Evolutionary conservation across 192 early-diverging fungal species (phyloP).

Genomic region (Funneliformis geosporum): DNA sequence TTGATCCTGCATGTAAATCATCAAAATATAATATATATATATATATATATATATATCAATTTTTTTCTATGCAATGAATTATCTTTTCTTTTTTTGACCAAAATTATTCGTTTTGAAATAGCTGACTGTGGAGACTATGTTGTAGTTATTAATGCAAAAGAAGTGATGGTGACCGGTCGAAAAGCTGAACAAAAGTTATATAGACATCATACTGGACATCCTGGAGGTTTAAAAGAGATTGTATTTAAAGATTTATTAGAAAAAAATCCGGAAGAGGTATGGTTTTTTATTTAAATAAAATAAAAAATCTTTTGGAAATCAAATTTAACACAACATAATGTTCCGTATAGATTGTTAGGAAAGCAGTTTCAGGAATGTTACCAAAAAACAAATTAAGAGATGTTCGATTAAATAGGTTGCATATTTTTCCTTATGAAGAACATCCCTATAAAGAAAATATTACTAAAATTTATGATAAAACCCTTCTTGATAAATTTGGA

Average conservation of each 20-base stretch:
- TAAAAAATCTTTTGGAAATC: not conserved
- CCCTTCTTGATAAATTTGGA: not conserved
- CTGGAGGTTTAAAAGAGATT: slow-evolving; percentile 83
- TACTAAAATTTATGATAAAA: slow-evolving; percentile 69
- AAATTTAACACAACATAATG: not conserved
- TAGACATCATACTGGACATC: slow-evolving; percentile 82
- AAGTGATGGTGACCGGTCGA: slow-evolving; percentile 77
- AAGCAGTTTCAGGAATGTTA: slow-evolving; percentile 92
- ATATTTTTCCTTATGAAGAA: slow-evolving; percentile 80
- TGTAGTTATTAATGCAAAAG: slow-evolving; percentile 89
- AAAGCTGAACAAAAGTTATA: slow-evolving; percentile 87
- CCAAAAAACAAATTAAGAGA: slow-evolving; percentile 92
- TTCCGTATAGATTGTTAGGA: slow-evolving; percentile 61
- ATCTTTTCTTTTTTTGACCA: not conserved
- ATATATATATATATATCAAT: too few species aligned
- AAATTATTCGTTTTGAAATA: slow-evolving; percentile 33
- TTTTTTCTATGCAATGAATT: too few species aligned
- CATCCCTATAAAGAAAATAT: slow-evolving; percentile 90
- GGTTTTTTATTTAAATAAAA: not conserved
- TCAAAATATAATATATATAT: too few species aligned
- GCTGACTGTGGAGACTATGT: slow-evolving; percentile 96
- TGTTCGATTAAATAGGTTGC: slow-evolving; percentile 70
- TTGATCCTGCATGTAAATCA: slow-evolving; percentile 77
- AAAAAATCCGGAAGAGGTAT: slow-evolving; percentile 74
- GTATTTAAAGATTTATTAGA: slow-evolving; percentile 72